Percentiles rank a stretch among this genome's conserved stretches.
phyloP scores from a whole-genome alignment of 768 basidiomycete genomes.

The Lentinula lateritia region DNA sequence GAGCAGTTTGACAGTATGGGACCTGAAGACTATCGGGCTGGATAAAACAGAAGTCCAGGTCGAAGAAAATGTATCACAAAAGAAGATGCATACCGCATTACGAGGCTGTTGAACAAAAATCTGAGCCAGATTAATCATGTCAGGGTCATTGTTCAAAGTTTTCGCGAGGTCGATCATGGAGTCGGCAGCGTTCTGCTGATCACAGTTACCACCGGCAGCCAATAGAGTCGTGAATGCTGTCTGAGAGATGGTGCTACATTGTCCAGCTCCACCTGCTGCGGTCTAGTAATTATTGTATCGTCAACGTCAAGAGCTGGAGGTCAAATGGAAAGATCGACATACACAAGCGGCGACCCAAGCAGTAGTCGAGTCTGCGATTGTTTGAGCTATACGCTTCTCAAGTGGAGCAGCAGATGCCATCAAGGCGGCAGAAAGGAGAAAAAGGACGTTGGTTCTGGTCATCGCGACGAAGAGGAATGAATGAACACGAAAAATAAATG shows the following conservation, averaged over 20 bases:
- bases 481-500: background rate
- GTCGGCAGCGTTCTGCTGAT: slow-evolving; percentile 51
- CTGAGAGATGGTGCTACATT: slow-evolving; percentile 54
- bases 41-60: background rate
- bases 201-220: slow-evolving; percentile 29
- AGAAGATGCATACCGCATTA: slow-evolving; percentile 34
- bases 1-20: slow-evolving; percentile 48
- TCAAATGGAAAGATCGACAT: slow-evolving; percentile 12
- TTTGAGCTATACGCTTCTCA: slow-evolving; percentile 42
- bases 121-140: slow-evolving; percentile 47
- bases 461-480: slow-evolving; percentile 13
- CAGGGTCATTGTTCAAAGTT: slow-evolving; percentile 34
- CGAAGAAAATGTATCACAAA: background rate
- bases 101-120: slow-evolving; percentile 55
- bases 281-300: slow-evolving; percentile 31
- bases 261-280: slow-evolving; percentile 48
- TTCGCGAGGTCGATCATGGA: slow-evolving; percentile 42
- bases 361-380: slow-evolving; percentile 30
- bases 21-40: slow-evolving; percentile 40
- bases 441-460: slow-evolving; percentile 24
- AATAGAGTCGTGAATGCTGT: slow-evolving; percentile 54
- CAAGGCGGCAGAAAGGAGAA: slow-evolving; percentile 26
- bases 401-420: slow-evolving; percentile 26
- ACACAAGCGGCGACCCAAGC: slow-evolving; percentile 46
- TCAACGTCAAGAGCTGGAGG: background rate